These are phyloP conservation scores for Aureobasidium sp. DNA, from an alignment of 2,329 filamentous ascomycete species.

Conservation along the genomic window DNA sequence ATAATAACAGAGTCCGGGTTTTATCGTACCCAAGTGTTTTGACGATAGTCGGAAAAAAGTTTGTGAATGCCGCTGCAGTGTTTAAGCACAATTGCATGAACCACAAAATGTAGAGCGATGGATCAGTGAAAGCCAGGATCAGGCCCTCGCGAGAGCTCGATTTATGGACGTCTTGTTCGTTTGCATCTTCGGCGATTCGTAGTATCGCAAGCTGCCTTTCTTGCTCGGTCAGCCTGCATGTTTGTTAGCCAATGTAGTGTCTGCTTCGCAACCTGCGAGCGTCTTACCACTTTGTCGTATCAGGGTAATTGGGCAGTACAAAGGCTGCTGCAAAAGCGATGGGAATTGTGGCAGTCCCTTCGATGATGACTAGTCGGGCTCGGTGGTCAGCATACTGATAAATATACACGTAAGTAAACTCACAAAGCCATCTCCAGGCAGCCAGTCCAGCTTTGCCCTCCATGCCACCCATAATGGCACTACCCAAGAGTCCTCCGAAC, in stretches of 20 bases:
- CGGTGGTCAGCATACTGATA: background rate
- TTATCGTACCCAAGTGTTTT: constrained; percentile 52
- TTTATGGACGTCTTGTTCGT: constrained; percentile 35
- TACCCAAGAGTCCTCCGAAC: constrained; percentile 42
- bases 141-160: constrained; percentile 39
- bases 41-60: constrained; percentile 60
- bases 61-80: constrained; percentile 42
- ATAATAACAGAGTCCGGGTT: constrained; percentile 51
- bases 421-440: constrained; percentile 10
- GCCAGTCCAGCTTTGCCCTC: constrained; percentile 35
- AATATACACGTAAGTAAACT: constrained; percentile 17
- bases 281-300: constrained; percentile 42
- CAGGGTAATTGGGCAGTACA: constrained; percentile 45
- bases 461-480: constrained; percentile 20
- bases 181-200: constrained; percentile 44
- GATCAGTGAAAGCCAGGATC: constrained; percentile 36
- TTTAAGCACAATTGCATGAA: background rate
- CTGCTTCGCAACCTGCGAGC: too few relatives aligned
- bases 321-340: constrained; percentile 23
- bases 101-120: background rate
- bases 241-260: background rate
- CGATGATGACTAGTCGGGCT: constrained; percentile 28
- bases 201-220: constrained; percentile 49
- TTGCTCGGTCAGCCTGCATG: constrained; percentile 34
- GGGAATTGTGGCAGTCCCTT: constrained; percentile 23